Evolutionary conservation across 139 green algal species (phyloP), one percentile per base, ranked within the genome.

Genomic region (Diplosphaera chodatii): DNA sequence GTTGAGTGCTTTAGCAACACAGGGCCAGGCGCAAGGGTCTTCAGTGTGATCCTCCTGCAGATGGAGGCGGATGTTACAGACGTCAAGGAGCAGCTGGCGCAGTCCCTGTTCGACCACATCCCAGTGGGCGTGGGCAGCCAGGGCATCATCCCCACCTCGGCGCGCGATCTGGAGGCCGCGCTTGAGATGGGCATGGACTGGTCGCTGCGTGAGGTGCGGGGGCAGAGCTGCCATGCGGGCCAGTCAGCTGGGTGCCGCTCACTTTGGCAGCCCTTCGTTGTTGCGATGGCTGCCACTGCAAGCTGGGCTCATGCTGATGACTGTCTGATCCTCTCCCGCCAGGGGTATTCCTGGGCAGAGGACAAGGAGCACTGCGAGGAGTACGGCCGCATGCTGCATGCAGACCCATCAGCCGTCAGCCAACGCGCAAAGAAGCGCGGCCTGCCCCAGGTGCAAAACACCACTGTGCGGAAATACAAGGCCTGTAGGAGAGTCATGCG

Each of bases 311-410:
- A n/a, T n/a, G n/a, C n/a, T n/a, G n/a, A n/a, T n/a, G n/a, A n/a
- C n/a, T n/a, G n/a, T n/a, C n/a, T 16, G 1, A 8, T 34, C 27
- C n/a, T 68, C 27, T 68, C 18, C 6, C 10, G 37, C 10, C 73
- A 91, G 77, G 88, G 85, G 2, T 94, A 96, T 79, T 76, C 85
- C 0, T 96, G 91, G 91, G 86, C 82, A 16, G 91, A 96, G 82
- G 92, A 96, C 84, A 95, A 95, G 77, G 89, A 95, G 78, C 91
- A 95, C 78, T 94, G 87, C 74, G 91, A 97, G 78, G 92, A 97
- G 85, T 89, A 94, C 69, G 92, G 92, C 13, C 81, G 91, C 21
- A 94, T 97, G 89, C 78, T 96, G 29, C 84, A 74, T 64, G 92
- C 92, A 55, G 84, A 96, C 76, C 89, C 91, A 22, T 78, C 76